phyloP scores from a whole-genome alignment of 345 rosid species.

The Salix dunnii region DNA sequence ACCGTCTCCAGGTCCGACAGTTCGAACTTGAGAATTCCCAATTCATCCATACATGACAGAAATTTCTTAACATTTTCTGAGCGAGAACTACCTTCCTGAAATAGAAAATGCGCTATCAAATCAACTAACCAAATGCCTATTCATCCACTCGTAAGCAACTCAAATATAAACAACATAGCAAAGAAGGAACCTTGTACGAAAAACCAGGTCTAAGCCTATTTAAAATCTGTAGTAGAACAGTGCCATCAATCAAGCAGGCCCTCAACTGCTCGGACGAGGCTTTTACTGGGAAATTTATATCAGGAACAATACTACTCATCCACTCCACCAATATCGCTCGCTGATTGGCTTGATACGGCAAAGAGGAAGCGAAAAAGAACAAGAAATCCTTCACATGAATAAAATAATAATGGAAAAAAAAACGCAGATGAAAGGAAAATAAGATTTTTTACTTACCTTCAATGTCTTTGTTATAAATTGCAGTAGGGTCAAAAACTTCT shows the following conservation, averaged over 20 bases:
- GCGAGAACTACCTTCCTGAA: slow-evolving; percentile 43
- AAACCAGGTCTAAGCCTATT: slow-evolving; percentile 43
- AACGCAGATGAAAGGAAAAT: not conserved
- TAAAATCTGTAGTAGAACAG: slow-evolving; percentile 39
- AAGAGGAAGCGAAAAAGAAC: not conserved
- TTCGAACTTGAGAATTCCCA: slow-evolving; percentile 65
- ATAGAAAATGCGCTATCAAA: slow-evolving; percentile 17
- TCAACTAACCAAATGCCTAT: slow-evolving; percentile 8
- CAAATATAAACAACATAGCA: not conserved
- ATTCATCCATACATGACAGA: slow-evolving; percentile 55
- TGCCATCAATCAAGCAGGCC: slow-evolving; percentile 42
- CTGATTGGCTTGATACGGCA: slow-evolving; percentile 34
- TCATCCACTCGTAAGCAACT: not conserved
- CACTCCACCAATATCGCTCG: slow-evolving; percentile 41
- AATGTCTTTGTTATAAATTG: slow-evolving; percentile 12
- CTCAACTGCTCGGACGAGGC: slow-evolving; percentile 54
- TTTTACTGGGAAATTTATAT: slow-evolving; percentile 32
- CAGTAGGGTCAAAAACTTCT: slow-evolving; percentile 22
- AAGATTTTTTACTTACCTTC: slow-evolving; percentile 28
- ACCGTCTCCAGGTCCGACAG: slow-evolving; percentile 79
- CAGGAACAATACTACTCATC: slow-evolving; percentile 42
- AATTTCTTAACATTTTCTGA: slow-evolving; percentile 53
- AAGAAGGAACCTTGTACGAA: slow-evolving; percentile 38
- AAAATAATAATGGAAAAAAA: not conserved
- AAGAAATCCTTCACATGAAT: not conserved